Evolutionary conservation across 2,329 filamentous ascomycete genomes (phyloP), one percentile per base, ranked within the genome.

Genomic region (Colletotrichum sp.): DNA sequence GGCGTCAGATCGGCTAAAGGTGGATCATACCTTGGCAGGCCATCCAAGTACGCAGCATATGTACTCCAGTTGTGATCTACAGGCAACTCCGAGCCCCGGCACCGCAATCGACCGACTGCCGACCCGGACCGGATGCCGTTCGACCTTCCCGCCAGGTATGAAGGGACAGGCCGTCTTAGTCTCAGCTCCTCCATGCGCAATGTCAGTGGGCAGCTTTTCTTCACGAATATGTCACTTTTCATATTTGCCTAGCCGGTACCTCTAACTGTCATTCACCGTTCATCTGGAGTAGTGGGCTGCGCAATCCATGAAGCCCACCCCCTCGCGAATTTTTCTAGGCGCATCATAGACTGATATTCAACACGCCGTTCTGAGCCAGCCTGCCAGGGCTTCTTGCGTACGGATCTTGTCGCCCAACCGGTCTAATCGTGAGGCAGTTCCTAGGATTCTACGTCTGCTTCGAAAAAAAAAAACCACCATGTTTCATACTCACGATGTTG

Each of bases 1-100:
- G 71, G 71, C 74, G 74, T 74, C 70, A 76, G 70, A 76, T 74
- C 69, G 70, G 74, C 73, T 74, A 70, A 65, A 70, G 48, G 70
- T 75, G 74, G 71, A 66, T 30, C 66, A 75, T 66, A 18, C 25
- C 70, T 76, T 74, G 60, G 74, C 70, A n/a, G 68, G 36, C 22
- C 36, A 25, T 72, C 22, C 55, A 62, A 64, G 60, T 18, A 43
- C 22, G 22, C 22, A 22, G 22, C 22, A 22, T 22, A 22, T 22
- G 22, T 22, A 22, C 39, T n/a, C 62, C 62, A 22, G 62, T 30
- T 16, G 34, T 48, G 43, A 22, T 48, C 43, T 48, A 48, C 43
- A 22, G 43, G n/a, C n/a, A 48, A 22, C 43, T 48, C 62, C 36
- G 34, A 61, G 25, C 25, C 56, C 27, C 55, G 55, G 55, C 22